Evolutionary conservation across 2,329 filamentous ascomycete species (phyloP).

Genomic region (Fusarium proliferatum): DNA sequence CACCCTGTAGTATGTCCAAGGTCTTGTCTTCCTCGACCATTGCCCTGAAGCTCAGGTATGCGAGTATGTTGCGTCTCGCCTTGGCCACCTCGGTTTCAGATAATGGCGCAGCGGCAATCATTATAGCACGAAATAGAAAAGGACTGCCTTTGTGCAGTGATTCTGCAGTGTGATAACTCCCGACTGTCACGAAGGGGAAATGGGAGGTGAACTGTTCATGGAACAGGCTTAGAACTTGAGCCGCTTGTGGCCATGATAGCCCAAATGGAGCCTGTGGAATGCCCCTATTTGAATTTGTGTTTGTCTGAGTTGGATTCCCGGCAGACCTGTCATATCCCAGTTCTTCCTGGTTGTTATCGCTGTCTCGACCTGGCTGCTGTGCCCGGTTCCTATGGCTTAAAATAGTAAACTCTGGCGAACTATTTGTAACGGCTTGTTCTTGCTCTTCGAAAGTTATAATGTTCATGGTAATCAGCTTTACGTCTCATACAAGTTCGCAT

Average conservation of each 20-base stretch:
- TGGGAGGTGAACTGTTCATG: constrained; percentile 48
- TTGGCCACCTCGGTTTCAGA: constrained; percentile 46
- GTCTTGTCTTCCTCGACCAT: constrained; percentile 55
- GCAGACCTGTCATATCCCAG: background rate
- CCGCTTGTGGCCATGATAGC: constrained; percentile 54
- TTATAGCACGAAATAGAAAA: constrained; percentile 53
- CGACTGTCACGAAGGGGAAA: constrained; percentile 54
- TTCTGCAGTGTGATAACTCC: constrained; percentile 45
- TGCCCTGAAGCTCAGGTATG: constrained; percentile 56
- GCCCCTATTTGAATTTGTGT: background rate
- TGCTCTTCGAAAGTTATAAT: background rate
- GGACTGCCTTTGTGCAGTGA: constrained; percentile 50
- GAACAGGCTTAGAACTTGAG: constrained; percentile 50
- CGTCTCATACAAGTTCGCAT: background rate
- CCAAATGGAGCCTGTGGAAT: constrained; percentile 46
- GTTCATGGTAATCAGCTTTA: background rate
- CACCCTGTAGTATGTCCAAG: constrained; percentile 59
- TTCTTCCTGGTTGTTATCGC: background rate
- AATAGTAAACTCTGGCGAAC: background rate
- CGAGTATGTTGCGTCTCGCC: constrained; percentile 56
- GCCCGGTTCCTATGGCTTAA: background rate
- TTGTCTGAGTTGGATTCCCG: background rate
- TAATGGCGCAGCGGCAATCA: constrained; percentile 51
- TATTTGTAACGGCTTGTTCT: background rate
- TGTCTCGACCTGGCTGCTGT: background rate